Evolutionary conservation across 495 filamentous ascomycete species (phyloP), one percentile per base, ranked within the genome.

Genomic region (Ascobolus immersus): DNA sequence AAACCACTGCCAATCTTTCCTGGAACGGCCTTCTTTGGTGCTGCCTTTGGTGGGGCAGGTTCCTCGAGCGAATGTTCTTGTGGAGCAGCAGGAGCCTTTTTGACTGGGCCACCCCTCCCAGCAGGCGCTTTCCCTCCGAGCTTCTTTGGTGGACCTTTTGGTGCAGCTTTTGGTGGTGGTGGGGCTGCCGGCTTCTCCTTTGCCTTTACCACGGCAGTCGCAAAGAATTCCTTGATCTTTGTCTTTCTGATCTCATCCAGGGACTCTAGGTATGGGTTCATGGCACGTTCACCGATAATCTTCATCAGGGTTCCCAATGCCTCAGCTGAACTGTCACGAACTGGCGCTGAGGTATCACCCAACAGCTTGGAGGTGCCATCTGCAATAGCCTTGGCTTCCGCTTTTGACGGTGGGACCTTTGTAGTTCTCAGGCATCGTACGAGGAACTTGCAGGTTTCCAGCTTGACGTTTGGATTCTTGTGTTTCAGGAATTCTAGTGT

Each of bases 381-480:
- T 1, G 81, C 74, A 21, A 94, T 86, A 14, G 66, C 66, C 39
- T 77, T 75, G 17, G 77, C 69, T 47, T 93, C 81, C 31, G 74
- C 59, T 39, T 84, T 81, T 33, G 66, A 60, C 6, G 89, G 89
- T 4, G 77, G 76, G 12, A 79, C 72, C 39, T 71, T 60, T 3
- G 86, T 91, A 1, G 67, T 82, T 39, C 74, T 69, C 20, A 99
- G 64, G 51, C 75, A 89, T 40, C 84, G 64, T 20, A 90, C 72
- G 17, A 99, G 58, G 40, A 94, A 92, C 39, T 73, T 80, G 47
- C 91, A 68, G 3, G 77, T 84, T 33, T 89, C 81, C 37, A 89
- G 76, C 52, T 99, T 99, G 31, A 99, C 72, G 42, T 91, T 81
- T 0, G 86, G 89, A 47, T 99, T 99, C 49, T 99, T 99, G 57